Evolutionary conservation across 2,329 filamentous ascomycete genomes (phyloP).

Genomic region (Penicillium oxalicum): DNA sequence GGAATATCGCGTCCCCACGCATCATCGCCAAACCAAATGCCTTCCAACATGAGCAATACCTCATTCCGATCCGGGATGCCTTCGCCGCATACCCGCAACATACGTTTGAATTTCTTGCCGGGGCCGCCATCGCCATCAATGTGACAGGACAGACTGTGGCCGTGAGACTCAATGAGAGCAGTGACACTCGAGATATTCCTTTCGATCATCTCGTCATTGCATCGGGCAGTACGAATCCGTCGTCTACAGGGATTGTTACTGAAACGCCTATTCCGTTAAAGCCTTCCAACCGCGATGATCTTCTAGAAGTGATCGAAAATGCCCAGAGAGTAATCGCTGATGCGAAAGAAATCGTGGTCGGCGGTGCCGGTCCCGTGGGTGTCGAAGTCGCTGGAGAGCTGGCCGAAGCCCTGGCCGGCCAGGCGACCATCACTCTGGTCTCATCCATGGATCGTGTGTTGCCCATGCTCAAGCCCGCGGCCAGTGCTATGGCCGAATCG

Average conservation of each 20-base stretch:
- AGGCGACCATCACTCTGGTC: slow-evolving; percentile 32
- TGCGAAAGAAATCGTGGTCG: slow-evolving; percentile 44
- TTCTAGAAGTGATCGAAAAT: slow-evolving; percentile 28
- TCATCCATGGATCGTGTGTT: slow-evolving; percentile 28
- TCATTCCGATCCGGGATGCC: slow-evolving; percentile 45
- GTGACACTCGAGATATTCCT: slow-evolving; percentile 26
- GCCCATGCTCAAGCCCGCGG: slow-evolving; percentile 24
- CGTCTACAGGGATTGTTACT: slow-evolving; percentile 31
- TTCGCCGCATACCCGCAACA: slow-evolving; percentile 47
- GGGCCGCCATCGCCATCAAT: slow-evolving; percentile 45
- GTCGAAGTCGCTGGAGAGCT: slow-evolving; percentile 48
- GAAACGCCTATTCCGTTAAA: slow-evolving; percentile 37
- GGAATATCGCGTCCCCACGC: slow-evolving; percentile 49
- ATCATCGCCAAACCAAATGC: slow-evolving; percentile 45
- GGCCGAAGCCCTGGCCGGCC: slow-evolving; percentile 35
- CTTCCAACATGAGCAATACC: slow-evolving; percentile 44
- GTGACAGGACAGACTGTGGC: slow-evolving; percentile 39
- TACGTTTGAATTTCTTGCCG: slow-evolving; percentile 49
- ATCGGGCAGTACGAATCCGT: slow-evolving; percentile 47
- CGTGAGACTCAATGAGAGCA: slow-evolving; percentile 33
- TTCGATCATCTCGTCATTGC: slow-evolving; percentile 55
- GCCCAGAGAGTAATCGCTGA: slow-evolving; percentile 31
- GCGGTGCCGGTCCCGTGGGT: slow-evolving; percentile 45
- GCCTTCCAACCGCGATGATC: slow-evolving; percentile 35
- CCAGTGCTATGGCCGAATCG: slow-evolving; percentile 39